Evolutionary conservation across 108 stramenopile species (phyloP), one percentile per base, ranked within the genome.

Genomic region (Skeletonema menzelii): DNA sequence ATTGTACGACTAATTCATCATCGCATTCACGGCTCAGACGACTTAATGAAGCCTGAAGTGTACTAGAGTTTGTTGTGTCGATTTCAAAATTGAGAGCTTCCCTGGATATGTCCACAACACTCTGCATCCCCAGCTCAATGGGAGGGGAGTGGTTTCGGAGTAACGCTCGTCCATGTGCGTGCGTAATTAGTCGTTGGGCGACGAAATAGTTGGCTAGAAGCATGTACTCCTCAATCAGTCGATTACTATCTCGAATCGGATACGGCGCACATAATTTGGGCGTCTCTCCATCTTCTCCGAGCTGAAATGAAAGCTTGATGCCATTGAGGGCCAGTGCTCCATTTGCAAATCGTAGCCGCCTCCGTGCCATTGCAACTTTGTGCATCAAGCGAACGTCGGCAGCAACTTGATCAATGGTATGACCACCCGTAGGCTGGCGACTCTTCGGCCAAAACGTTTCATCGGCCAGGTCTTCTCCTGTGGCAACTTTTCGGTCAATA

Each of bases 201-300:
- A 99, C 98, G 26, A 97, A 80, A 76, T 86, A 99, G 73, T 99
- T 99, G 27, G 98, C 98, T 35, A 98, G 70, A 7, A 99, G 88
- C 97, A 99, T 99, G 84, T 92, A 99, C 82, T 99, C 98, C 82
- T 99, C 98, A 20, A 99, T 88, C 5, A 97, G 81, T 10, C 86
- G 81, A 71, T 99, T 99, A 30, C 93, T 94, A 73, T 99, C 97
- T 15, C 91, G 72, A 19, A 98, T 93, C 0, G 93, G 95, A 69
- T 99, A 99, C 2, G 95, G 86, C 2, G 81, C 84, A 57, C 91
- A 87, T 27, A 86, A 56, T 32, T 76, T 58, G 22, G 98, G 97
- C 12, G 91, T 92, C 75, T 94, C 92, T 5, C 96, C 90, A 74
- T 97, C 91, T 11, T 85, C 77, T 64, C 95, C 96, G 27, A 97